Conservation (phyloP, 208 protist genomes). For the Leishmania major region DNA sequence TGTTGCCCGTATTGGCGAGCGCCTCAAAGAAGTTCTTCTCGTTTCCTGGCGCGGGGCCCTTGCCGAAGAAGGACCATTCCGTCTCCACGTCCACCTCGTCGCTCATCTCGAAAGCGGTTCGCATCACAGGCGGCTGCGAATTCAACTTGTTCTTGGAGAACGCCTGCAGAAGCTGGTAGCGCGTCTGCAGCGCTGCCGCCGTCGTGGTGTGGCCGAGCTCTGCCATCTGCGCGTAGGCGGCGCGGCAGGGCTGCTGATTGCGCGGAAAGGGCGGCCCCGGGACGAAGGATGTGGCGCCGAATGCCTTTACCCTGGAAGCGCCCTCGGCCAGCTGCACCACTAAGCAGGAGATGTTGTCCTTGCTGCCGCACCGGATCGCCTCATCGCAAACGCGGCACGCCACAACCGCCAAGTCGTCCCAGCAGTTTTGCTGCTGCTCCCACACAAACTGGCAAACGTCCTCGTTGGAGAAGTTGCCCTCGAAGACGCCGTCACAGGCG, state of each 20-base stretch:
- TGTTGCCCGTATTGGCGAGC: conserved; percentile 45
- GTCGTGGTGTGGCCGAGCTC: conserved; percentile 49
- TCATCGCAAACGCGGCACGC: conserved; percentile 86
- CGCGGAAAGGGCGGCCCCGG: conserved; percentile 77
- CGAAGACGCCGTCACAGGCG: conserved; percentile 91
- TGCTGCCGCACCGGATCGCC: conserved; percentile 88
- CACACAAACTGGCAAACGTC: conserved; percentile 82
- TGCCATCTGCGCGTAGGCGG: conserved; percentile 77
- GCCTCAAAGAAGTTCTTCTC: conserved; percentile 82
- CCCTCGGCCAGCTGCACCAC: conserved; percentile 76
- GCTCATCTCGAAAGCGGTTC: conserved; percentile 88
- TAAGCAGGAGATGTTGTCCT: conserved; percentile 92
- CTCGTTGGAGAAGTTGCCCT: conserved; percentile 87
- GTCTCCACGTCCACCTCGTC: conserved; percentile 87
- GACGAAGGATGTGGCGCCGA: conserved; percentile 66
- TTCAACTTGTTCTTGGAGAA: conserved; percentile 64
- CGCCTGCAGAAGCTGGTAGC: conserved; percentile 77
- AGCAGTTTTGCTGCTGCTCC: conserved; percentile 58
- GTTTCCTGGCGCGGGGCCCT: conserved; percentile 81
- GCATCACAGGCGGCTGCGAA: conserved; percentile 61
- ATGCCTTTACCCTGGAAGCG: conserved; percentile 48
- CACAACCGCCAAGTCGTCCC: conserved; percentile 75
- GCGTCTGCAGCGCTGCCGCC: conserved; percentile 58
- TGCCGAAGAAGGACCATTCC: conserved; percentile 80
- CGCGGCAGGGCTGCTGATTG: conserved; percentile 73